These are phyloP conservation scores for Infundibulicybe gibba DNA, from an alignment of 768 basidiomycete species.

Conservation along the genomic window DNA sequence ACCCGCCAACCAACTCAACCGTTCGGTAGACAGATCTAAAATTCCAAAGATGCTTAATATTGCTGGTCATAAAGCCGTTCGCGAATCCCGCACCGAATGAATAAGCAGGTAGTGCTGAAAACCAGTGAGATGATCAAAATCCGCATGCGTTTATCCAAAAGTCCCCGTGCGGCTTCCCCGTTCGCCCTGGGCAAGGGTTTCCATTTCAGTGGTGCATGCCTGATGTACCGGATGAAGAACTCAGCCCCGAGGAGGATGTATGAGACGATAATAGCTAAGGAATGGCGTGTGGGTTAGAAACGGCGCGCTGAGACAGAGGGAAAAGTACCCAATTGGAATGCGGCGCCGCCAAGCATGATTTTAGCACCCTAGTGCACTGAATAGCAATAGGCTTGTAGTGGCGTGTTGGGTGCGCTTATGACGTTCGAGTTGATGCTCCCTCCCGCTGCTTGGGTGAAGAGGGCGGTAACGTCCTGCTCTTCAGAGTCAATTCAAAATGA, in stretches of 20 bases:
- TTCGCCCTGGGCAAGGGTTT: background rate
- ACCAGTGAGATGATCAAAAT: slow-evolving; percentile 28
- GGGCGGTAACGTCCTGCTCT: slow-evolving; percentile 41
- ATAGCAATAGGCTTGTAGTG: no score
- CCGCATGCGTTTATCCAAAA: slow-evolving; percentile 17
- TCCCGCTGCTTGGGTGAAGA: slow-evolving; percentile 54
- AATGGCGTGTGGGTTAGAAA: background rate
- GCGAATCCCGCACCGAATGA: slow-evolving; percentile 39
- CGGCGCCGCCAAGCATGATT: slow-evolving; percentile 51
- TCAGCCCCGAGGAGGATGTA: slow-evolving; percentile 39
- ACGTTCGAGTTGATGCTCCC: slow-evolving; percentile 42
- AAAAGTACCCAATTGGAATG: slow-evolving; percentile 35
- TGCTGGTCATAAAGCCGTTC: background rate
- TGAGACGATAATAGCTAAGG: slow-evolving; percentile 33
- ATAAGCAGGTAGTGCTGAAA: slow-evolving; percentile 39
- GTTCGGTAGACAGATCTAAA: slow-evolving; percentile 46
- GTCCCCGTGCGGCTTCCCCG: background rate
- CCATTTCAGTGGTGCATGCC: slow-evolving; percentile 26
- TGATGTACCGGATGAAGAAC: slow-evolving; percentile 37
- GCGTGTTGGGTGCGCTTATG: slow-evolving; percentile 1
- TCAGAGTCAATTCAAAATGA: no score
- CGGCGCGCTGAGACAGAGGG: background rate
- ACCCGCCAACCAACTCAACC: slow-evolving; percentile 45
- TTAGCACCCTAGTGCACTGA: slow-evolving; percentile 32
- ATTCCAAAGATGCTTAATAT: background rate